Evolutionary conservation across 2,329 filamentous ascomycete species (phyloP), one percentile per base, ranked within the genome.

Genomic region (Chaetomium strumarium): DNA sequence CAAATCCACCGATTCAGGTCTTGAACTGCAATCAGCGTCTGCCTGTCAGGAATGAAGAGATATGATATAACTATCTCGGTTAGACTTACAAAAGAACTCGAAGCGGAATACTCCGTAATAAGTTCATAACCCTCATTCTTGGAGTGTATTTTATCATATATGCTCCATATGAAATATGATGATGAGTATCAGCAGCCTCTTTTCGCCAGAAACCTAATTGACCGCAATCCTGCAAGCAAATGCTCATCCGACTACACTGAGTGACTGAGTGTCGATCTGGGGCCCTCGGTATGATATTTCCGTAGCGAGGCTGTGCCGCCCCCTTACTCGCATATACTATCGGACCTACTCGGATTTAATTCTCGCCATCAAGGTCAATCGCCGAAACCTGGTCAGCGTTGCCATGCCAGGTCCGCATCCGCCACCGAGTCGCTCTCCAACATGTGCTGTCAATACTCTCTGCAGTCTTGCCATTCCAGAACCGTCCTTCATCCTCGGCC

Each of bases 341-440:
- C 24, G 24, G 14, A 16, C 7, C 34, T 14, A 14, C 48, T 55
- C 54, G 49, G 50, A 50, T 43, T 45, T 50, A 56, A 40, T 38
- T 4, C 12, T 17, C 34, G 40, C 30, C 17, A 34, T 49, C 42
- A 33, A 40, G 12, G 44, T 46, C 34, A 17, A 45, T 45, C 48
- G 20, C 41, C 49, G 49, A 50, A 19, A 31, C 19, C 46, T 20
- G 45, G 10, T 17, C 30, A 17, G 13, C 16, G 7, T 16, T 20
- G 20, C 10, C 12, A 20, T 13, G 16, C 16, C 16, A 42, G 52
- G 16, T 29, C 20, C 34, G 34, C 50, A n/a, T n/a, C 34, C 19
- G 33, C 33, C 13, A 29, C 17, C 11, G 31, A 33, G 17, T 39
- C 30, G 30, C 49, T 24, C 24, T 39, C 41, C 52, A 51, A 16